Conservation (phyloP, 352 stramenopile species). For the Globisporangium paroecandrum region DNA sequence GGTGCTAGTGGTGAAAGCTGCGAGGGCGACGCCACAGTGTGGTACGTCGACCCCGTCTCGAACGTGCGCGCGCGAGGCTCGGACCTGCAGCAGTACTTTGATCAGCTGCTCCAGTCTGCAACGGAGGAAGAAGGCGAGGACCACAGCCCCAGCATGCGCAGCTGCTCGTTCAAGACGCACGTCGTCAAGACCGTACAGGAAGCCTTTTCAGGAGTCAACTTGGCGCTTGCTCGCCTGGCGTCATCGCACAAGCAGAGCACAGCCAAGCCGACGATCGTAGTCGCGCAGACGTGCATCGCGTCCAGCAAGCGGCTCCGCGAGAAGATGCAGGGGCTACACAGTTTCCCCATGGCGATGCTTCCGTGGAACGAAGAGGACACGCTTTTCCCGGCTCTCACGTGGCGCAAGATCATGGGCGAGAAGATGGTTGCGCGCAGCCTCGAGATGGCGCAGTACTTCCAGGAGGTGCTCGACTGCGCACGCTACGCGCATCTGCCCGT, state of each 20-base stretch:
- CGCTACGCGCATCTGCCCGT: constrained; percentile 92
- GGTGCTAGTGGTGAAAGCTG: constrained; percentile 12
- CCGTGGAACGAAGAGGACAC: constrained; percentile 77
- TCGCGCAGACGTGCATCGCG: constrained; percentile 67
- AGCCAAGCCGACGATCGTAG: constrained; percentile 82
- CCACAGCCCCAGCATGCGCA: constrained; percentile 32
- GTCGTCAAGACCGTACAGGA: constrained; percentile 77
- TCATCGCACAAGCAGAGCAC: constrained; percentile 74
- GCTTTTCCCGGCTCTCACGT: constrained; percentile 91
- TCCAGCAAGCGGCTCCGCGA: constrained; percentile 65
- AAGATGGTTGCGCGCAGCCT: constrained; percentile 74
- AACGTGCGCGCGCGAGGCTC: constrained; percentile 43
- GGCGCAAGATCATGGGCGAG: constrained; percentile 86
- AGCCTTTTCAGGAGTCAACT: constrained; percentile 86
- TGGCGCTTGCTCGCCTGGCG: constrained; percentile 72
- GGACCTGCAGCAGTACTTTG: constrained; percentile 54
- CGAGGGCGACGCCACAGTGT: constrained; percentile 51
- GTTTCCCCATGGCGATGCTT: constrained; percentile 91
- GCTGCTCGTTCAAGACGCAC: constrained; percentile 54
- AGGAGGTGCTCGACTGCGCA: constrained; percentile 85
- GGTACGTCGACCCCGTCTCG: constrained; percentile 70
- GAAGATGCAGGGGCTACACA: constrained; percentile 87
- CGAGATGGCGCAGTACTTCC: constrained; percentile 86
- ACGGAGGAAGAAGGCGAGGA: constrained; percentile 31
- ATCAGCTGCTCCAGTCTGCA: constrained; percentile 32